A percentile compares a stretch with the other conserved stretches of the same genome.
Evolutionary conservation across 495 filamentous ascomycete species (phyloP).

Genomic region (Aspergillus asperescens): DNA sequence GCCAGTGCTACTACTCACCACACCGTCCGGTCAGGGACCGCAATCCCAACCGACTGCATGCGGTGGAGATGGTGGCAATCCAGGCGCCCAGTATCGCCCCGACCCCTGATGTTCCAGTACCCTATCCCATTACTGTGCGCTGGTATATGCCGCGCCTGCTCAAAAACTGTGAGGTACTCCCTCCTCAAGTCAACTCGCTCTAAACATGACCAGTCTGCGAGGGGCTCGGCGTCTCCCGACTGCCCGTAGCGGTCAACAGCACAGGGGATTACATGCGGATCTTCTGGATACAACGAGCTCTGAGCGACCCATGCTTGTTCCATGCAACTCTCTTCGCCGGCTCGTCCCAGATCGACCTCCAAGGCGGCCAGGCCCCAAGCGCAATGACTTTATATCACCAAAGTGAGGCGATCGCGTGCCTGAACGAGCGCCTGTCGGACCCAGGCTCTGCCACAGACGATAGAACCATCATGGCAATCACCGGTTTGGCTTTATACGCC

Average conservation of each 20-base stretch:
- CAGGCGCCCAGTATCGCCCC: too few species aligned
- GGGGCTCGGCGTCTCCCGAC: neutral
- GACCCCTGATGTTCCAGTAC: neutral
- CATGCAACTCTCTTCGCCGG: slow-evolving; percentile 8
- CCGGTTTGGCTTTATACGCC: neutral
- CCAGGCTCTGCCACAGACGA: slow-evolving; percentile 1
- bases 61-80: neutral
- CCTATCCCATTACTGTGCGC: neutral
- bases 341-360: slow-evolving; percentile 6
- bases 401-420: neutral
- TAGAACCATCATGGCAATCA: slow-evolving; percentile 4
- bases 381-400: slow-evolving; percentile 6
- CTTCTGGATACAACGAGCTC: neutral
- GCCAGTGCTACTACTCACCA: neutral
- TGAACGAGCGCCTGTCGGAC: slow-evolving; percentile 6
- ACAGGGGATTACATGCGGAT: slow-evolving; percentile 4
- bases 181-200: neutral
- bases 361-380: neutral
- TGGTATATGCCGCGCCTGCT: slow-evolving; percentile 8
- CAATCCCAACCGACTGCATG: neutral
- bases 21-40: neutral
- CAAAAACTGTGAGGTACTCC: neutral
- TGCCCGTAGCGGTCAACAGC: neutral
- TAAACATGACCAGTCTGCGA: neutral
- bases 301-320: slow-evolving; percentile 9